Base-by-base conservation (phyloP, 2,329 filamentous ascomycete species). In the Dothistroma septosporum region DNA sequence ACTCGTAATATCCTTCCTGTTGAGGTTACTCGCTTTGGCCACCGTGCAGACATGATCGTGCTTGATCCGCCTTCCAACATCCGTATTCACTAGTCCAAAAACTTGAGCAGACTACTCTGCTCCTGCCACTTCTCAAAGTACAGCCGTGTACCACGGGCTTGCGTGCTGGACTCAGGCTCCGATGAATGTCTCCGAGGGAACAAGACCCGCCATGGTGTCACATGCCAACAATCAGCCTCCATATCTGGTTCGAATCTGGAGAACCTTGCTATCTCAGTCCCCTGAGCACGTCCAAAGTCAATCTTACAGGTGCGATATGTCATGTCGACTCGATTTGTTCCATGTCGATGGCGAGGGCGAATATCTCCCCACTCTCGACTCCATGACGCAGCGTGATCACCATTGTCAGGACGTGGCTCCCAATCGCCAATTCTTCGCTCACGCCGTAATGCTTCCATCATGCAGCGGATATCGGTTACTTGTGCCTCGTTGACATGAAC, bases 171-270 rank as follows among this genome's bases (percentile, higher is more conserved):
- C 1, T 19, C n/a, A 19, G 37, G 37, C 24, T 33, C 9, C 8
- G 24, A 46, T 16, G 24, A 19, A 11, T 47, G 35, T 9, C 53
- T 47, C 11, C 32, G 9, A 14, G 19, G 35, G 32, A 41, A 55
- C 19, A 55, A 33, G 11, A 28, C 32, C 12, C 35, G 35, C 37
- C 41, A 55, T 16, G 53, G 53, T 10, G 47, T 24, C n/a, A 55
- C 19, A 47, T 55, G 53, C 53, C 53, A 55, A n/a, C 53, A 55
- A n/a, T 55, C 53, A n/a, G 35, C 22, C 10, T 41, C 53, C 53
- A 41, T n/a, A 12, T 19, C 53, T 8, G 32, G 53, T 22, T 47
- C 35, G 19, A 28, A 47, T 11, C 11, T 46, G 9, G 46, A 21
- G 1, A 14, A 24, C 21, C 53, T 55, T 19, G 22, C 35, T 16